A percentile compares a stretch with the other conserved stretches of the same genome.
phyloP scores from a whole-genome alignment of 2,329 filamentous ascomycete genomes.

The Diplodia mutila region DNA sequence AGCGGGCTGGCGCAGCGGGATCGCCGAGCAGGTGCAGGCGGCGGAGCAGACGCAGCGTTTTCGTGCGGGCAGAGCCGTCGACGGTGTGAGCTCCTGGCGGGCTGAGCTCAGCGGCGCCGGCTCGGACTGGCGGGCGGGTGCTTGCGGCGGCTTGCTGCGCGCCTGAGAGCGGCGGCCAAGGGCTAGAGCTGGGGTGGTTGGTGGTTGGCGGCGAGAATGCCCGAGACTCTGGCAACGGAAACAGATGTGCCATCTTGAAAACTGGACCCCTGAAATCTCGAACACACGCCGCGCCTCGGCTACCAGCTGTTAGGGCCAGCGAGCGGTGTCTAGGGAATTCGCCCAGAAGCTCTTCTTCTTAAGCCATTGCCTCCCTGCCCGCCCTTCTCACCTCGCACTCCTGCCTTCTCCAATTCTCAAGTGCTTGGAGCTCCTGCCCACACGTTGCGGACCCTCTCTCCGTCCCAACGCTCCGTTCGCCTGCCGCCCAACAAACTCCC shows the following conservation, averaged over 20 bases:
- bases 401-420: neutral
- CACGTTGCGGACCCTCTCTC: conserved; percentile 8
- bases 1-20: conserved; percentile 19
- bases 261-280: conserved; percentile 22
- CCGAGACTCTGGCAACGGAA: neutral
- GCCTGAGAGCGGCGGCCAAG: neutral
- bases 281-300: conserved; percentile 22
- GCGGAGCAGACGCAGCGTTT: conserved; percentile 2
- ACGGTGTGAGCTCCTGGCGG: neutral
- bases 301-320: neutral
- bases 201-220: conserved; percentile 7
- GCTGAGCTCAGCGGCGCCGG: conserved; percentile 16
- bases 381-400: conserved; percentile 1
- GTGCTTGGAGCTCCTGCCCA: conserved; percentile 17
- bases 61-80: conserved; percentile 11
- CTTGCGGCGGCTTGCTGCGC: neutral
- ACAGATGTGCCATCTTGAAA: conserved; percentile 22
- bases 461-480: conserved; percentile 17
- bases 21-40: conserved; percentile 7
- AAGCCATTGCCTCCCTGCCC: conserved; percentile 14
- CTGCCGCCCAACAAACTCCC: conserved; percentile 27
- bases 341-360: conserved; percentile 8
- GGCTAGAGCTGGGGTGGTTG: neutral
- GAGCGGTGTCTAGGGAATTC: neutral
- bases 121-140: neutral